Percentiles rank a stretch among this genome's conserved stretches.
phyloP scores from a whole-genome alignment of 805 yeast species.

The Candida orba region DNA sequence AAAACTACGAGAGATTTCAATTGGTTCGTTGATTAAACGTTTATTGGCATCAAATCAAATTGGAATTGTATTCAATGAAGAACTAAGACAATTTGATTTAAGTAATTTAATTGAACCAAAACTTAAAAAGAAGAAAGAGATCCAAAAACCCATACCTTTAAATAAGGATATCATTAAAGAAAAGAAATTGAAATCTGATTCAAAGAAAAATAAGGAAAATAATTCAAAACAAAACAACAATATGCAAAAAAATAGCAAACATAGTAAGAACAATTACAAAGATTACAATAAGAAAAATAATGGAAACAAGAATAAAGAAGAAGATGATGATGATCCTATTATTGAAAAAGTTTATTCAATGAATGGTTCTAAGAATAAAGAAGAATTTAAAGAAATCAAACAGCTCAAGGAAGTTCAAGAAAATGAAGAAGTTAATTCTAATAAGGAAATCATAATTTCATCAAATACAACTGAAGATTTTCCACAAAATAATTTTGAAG shows the following conservation, averaged over 20 bases:
- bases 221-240: not conserved
- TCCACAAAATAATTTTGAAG: not conserved
- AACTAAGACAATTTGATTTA: constrained; percentile 10
- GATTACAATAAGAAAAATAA: not conserved
- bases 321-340: not conserved
- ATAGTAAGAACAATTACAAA: not conserved
- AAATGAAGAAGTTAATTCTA: too few relatives aligned
- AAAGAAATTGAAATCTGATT: not conserved
- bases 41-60: constrained; percentile 22
- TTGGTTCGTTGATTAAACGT: constrained; percentile 27
- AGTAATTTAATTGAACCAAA: constrained; percentile 6
- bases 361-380: not conserved
- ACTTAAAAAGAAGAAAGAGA: constrained; percentile 1
- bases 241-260: not conserved
- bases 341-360: not conserved
- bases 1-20: constrained; percentile 26
- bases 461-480: not conserved
- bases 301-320: not conserved
- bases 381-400: too few relatives aligned
- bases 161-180: not conserved
- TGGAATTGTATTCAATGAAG: constrained; percentile 24
- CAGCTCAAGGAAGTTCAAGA: too few relatives aligned
- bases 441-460: too few relatives aligned
- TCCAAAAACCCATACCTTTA: not conserved
- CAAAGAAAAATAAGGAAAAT: not conserved